Percentiles rank a stretch among this genome's conserved stretches.
Conservation (phyloP, 1,284 basidiomycete species). For the Paramarasmius palmivorus region DNA sequence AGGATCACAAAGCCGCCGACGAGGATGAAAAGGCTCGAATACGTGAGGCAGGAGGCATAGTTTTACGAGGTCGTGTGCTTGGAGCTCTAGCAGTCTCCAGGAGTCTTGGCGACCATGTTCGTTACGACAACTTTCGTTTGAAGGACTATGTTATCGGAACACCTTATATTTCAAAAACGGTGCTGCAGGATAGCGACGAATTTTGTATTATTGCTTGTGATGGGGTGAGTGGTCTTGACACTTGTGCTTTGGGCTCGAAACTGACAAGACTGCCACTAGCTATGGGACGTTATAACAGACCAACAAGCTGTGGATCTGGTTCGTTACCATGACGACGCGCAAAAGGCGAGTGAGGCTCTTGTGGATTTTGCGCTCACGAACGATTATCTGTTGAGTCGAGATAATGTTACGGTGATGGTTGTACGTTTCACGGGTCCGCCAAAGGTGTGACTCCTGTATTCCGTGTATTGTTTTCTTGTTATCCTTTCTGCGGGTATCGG, state of each 20-base stretch:
- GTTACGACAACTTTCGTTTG: constrained; percentile 45
- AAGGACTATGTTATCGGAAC: constrained; percentile 91
- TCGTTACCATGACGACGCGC: constrained; percentile 60
- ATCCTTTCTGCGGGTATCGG: not conserved
- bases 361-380: constrained; percentile 71
- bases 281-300: constrained; percentile 86
- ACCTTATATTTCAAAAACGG: constrained; percentile 86
- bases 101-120: constrained; percentile 77
- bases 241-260: not conserved
- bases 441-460: not conserved
- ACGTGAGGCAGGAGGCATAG: constrained; percentile 85
- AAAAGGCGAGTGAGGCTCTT: constrained; percentile 67
- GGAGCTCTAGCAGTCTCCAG: constrained; percentile 85
- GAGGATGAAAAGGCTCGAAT: constrained; percentile 85
- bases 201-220: constrained; percentile 87
- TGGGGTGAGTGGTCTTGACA: constrained; percentile 55
- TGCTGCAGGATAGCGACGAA: constrained; percentile 72
- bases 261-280: constrained; percentile 38
- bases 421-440: constrained; percentile 43
- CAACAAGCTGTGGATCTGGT: constrained; percentile 81
- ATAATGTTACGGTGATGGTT: constrained; percentile 67
- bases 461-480: not conserved
- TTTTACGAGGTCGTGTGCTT: constrained; percentile 87
- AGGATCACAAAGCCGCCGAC: constrained; percentile 89
- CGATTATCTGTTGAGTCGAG: constrained; percentile 55